Conservation (phyloP, 192 early-diverging fungal species). For the Backusella westeae region DNA sequence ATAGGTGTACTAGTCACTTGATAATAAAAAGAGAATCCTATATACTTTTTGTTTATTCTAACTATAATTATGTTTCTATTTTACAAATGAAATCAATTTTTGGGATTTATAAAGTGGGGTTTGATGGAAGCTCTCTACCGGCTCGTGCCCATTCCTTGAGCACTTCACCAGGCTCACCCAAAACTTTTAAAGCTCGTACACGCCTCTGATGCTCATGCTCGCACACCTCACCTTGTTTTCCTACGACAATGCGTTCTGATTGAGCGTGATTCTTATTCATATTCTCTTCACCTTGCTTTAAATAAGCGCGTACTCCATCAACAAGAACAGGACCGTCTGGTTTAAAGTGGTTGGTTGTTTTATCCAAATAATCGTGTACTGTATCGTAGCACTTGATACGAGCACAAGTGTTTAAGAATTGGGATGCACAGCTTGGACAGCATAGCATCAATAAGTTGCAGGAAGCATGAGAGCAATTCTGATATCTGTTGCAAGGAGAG, state of each 20-base stretch:
- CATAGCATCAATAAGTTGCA: constrained; percentile 75
- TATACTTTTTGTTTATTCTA: not conserved
- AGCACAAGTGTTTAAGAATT: constrained; percentile 51
- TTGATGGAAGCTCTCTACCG: constrained; percentile 22
- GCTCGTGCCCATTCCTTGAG: constrained; percentile 29
- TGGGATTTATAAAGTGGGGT: not conserved
- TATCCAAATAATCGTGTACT: constrained; percentile 28
- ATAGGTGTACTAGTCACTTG: not conserved
- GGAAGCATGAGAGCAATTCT: constrained; percentile 68
- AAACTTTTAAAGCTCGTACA: constrained; percentile 24
- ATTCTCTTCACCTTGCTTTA: constrained; percentile 22
- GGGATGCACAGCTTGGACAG: constrained; percentile 52
- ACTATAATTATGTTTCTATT: not conserved
- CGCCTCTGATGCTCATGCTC: constrained; percentile 27
- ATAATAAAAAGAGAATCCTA: not conserved
- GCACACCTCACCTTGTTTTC: constrained; percentile 22
- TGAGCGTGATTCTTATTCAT: not conserved
- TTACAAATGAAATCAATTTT: not conserved
- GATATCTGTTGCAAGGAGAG: constrained; percentile 56
- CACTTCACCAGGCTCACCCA: constrained; percentile 36
- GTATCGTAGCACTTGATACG: constrained; percentile 46
- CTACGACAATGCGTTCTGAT: constrained; percentile 24
- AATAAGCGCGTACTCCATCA: constrained; percentile 24
- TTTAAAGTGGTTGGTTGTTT: constrained; percentile 10
- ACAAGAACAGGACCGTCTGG: constrained; percentile 18